Base-by-base conservation (phyloP, 2,329 filamentous ascomycete species). In the Hypoxylon sp. region DNA sequence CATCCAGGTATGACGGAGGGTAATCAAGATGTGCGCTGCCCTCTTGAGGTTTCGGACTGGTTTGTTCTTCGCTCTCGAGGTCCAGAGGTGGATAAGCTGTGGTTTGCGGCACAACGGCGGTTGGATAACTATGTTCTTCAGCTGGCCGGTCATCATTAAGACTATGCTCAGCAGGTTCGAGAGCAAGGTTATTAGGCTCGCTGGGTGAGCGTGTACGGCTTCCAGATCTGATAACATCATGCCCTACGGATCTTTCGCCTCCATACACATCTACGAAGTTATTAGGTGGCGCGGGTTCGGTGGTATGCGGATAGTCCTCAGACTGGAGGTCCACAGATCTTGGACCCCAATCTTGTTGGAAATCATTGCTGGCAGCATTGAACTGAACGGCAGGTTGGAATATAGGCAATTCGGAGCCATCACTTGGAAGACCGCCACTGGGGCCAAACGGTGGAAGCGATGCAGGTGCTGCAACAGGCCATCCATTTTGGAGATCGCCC, bases 1-100 rank as follows among this genome's bases (percentile, higher is more conserved):
- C 60, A 13, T 75, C 74, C 11, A 77, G 53, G 49, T 74, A 76
- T 10, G 65, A 72, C 11, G 63, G 5, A 7, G 74, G 75, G 41
- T 77, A 77, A 36, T 75, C 57, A 5, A 66, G 53, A 17, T 65
- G 52, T 49, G 66, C 56, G 6, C 69, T 65, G 10, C 67, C 53
- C n/a, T 19, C 38, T 43, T n/a, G 36, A 14, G 56, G 51, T 21
- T 53, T 14, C 2, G 55, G 14, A 21, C n/a, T 53, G 19, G 28
- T 17, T 34, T 62, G 52, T 17, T 63, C 65, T 32, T 73, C 66
- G 5, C 69, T 62, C 10, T 63, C 38, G 6, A 63, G 30, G 5
- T 72, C 73, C 43, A 73, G 48, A 25, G 74, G 59, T n/a, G 72
- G 73, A 51, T 75, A 75, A 23, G 38, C 51, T 21, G 64, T 68